Conservation (phyloP, 176 grass and related monocot genomes). For the Panicum miliaceum region DNA sequence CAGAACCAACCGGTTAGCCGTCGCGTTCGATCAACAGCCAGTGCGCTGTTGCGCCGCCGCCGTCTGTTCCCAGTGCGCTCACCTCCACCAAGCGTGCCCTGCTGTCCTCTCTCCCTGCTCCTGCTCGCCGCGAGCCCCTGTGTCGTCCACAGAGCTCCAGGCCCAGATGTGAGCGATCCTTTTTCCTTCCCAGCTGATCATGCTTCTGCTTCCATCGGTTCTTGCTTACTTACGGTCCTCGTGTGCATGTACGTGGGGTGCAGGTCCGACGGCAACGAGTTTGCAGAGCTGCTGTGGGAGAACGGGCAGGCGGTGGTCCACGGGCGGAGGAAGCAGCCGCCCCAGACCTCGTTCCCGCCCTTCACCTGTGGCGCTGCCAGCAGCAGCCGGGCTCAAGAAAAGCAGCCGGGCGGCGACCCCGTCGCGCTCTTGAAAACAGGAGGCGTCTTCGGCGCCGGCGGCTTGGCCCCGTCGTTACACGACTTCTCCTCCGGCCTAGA, state of each 20-base stretch:
- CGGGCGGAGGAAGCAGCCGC: slow-evolving; percentile 37
- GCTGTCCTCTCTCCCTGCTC: neutral
- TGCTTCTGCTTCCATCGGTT: slow-evolving; percentile 6
- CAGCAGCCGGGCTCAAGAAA: slow-evolving; percentile 50
- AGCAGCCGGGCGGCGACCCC: slow-evolving; percentile 12
- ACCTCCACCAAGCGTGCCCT: neutral
- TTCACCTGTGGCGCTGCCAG: slow-evolving; percentile 22
- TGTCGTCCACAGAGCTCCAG: neutral
- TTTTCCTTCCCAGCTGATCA: neutral
- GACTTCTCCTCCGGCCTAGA: slow-evolving; percentile 34
- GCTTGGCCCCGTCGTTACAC: slow-evolving; percentile 31
- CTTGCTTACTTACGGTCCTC: neutral
- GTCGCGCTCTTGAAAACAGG: slow-evolving; percentile 23
- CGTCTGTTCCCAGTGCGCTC: slow-evolving; percentile 7
- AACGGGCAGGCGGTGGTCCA: slow-evolving; percentile 60
- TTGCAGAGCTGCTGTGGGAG: slow-evolving; percentile 62
- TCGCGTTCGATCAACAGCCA: slow-evolving; percentile 23
- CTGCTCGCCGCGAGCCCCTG: neutral
- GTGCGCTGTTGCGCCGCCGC: neutral
- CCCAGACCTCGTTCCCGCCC: slow-evolving; percentile 41
- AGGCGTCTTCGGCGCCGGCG: slow-evolving; percentile 11
- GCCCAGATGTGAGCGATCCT: slow-evolving; percentile 42
- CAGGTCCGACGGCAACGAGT: slow-evolving; percentile 54
- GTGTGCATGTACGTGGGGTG: slow-evolving; percentile 30
- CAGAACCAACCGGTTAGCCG: neutral